Conservation (phyloP, 176 grass and related monocot species). For the Lolium multiflorum region DNA sequence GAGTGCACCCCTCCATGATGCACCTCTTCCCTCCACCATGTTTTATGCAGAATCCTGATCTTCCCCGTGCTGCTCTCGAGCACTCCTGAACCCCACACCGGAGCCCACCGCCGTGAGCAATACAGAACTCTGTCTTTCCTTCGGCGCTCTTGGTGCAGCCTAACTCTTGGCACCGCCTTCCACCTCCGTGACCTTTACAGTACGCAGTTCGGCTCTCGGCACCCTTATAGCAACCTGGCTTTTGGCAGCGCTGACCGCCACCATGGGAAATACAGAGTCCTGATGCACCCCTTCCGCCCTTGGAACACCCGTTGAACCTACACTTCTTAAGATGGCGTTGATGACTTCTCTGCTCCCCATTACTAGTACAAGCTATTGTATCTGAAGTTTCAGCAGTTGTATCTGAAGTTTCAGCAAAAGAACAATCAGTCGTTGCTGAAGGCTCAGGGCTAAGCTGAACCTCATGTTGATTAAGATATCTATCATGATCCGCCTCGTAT, state of each 20-base stretch:
- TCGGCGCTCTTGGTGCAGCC: constrained; percentile 92
- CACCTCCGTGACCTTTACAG: constrained; percentile 90
- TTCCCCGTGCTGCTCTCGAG: constrained; percentile 73
- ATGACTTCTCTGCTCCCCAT: constrained; percentile 50
- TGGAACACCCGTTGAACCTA: constrained; percentile 84
- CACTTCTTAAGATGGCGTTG: constrained; percentile 83
- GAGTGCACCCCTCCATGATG: constrained; percentile 63
- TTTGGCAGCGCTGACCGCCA: constrained; percentile 87
- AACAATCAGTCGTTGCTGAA: constrained; percentile 61
- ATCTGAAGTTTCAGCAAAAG: constrained; percentile 57
- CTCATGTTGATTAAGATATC: constrained; percentile 32
- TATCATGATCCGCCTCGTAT: constrained; percentile 34
- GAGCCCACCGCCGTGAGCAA: constrained; percentile 79
- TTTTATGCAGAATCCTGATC: constrained; percentile 77
- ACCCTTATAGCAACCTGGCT: constrained; percentile 85
- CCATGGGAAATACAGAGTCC: constrained; percentile 93
- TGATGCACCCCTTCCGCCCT: constrained; percentile 82
- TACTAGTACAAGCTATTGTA: constrained; percentile 28
- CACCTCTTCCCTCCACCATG: constrained; percentile 92
- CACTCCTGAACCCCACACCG: constrained; percentile 58
- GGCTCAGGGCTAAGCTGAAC: constrained; percentile 58
- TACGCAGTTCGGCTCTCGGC: constrained; percentile 81
- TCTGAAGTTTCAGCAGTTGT: constrained; percentile 54
- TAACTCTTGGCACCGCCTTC: constrained; percentile 77
- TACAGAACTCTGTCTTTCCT: constrained; percentile 92